phyloP scores from a whole-genome alignment of 164 flowering plant genomes.

The Aristolochia fimbriata region DNA sequence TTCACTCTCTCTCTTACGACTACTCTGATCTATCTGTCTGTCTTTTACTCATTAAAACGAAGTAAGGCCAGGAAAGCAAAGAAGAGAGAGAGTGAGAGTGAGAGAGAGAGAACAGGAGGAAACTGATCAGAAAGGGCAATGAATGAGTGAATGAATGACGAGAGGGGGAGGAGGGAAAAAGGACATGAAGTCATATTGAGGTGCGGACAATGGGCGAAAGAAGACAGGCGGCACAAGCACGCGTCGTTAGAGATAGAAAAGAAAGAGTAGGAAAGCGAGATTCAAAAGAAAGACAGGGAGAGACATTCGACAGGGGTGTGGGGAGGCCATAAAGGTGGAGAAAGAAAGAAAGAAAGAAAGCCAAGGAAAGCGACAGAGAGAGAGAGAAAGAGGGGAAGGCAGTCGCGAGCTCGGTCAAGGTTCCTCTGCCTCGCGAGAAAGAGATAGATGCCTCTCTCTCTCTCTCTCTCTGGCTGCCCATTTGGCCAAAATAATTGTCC shows the following conservation, averaged over 20 bases:
- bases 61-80: too few species aligned
- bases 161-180: too few species aligned
- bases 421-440: too few species aligned
- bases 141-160: too few species aligned
- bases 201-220: background rate
- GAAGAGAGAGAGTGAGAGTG: too few species aligned
- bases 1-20: too few species aligned
- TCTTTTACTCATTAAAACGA: too few species aligned
- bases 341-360: background rate
- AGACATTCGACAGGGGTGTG: background rate
- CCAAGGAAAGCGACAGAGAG: background rate
- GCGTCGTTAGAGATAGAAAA: conserved; percentile 1
- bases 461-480: too few species aligned
- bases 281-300: background rate
- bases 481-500: conserved; percentile 3
- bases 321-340: background rate
- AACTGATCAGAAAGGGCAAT: too few species aligned
- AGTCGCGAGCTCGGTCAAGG: conserved; percentile 1
- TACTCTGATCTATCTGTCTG: background rate
- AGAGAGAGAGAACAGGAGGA: too few species aligned
- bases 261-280: background rate
- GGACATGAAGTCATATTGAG: background rate
- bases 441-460: background rate
- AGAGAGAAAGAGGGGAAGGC: too few species aligned
- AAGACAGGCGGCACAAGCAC: conserved; percentile 4